phyloP scores from a whole-genome alignment of 371 early-diverging fungal genomes.

The Syncephalastrum monosporum region DNA sequence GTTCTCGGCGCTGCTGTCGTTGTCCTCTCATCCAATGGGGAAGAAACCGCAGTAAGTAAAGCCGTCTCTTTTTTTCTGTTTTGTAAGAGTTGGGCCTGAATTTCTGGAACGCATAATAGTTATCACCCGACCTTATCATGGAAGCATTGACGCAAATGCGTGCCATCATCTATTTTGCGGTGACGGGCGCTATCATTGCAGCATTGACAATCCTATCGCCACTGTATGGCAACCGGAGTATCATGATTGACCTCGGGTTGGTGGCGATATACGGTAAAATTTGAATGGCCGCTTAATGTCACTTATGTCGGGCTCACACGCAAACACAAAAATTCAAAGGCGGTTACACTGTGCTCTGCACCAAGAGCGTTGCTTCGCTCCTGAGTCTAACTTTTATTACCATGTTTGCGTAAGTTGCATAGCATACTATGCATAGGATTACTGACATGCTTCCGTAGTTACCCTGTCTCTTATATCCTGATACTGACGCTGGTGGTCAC shows the following conservation, averaged over 20 bases:
- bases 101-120: conserved; percentile 24
- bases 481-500: conserved; percentile 62
- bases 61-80: neutral
- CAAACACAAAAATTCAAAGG: conserved; percentile 33
- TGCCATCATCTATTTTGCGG: conserved; percentile 59
- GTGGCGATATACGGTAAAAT: conserved; percentile 73
- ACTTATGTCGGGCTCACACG: neutral
- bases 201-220: conserved; percentile 52
- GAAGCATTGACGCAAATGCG: conserved; percentile 58
- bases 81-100: conserved; percentile 2
- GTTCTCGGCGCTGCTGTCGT: conserved; percentile 70
- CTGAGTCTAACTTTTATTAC: conserved; percentile 61
- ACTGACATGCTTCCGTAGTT: conserved; percentile 19
- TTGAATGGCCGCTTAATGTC: neutral
- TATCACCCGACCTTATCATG: conserved; percentile 63
- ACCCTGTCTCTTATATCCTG: conserved; percentile 66
- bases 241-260: conserved; percentile 68
- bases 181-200: conserved; percentile 40
- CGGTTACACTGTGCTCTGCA: conserved; percentile 77
- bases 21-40: conserved; percentile 62
- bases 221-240: conserved; percentile 55
- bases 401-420: conserved; percentile 57
- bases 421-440: neutral
- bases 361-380: conserved; percentile 72
- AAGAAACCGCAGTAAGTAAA: conserved; percentile 55